Evolutionary conservation across 345 rosid species (phyloP).

Genomic region (Gossypium sturtianum): DNA sequence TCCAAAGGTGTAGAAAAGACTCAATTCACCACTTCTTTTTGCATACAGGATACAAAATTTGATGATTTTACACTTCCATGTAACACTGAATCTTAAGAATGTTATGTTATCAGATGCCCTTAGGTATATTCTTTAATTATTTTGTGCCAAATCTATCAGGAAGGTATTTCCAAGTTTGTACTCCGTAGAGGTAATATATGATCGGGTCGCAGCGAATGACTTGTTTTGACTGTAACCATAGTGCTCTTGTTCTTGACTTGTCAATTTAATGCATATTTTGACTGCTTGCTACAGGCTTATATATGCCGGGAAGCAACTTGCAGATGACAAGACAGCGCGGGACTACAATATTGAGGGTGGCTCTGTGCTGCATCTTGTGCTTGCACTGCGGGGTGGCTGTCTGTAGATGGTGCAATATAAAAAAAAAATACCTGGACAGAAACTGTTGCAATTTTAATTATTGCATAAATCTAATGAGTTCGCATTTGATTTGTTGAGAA

Average conservation of each 20-base stretch:
- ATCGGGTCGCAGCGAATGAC: neutral
- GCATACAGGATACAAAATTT: neutral
- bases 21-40: neutral
- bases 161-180: neutral
- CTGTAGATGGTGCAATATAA: neutral
- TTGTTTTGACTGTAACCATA: neutral
- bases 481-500: neutral
- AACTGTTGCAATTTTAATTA: neutral
- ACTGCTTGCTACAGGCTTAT: slow-evolving; percentile 65
- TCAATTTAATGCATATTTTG: slow-evolving; percentile 50
- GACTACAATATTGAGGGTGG: slow-evolving; percentile 96
- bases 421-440: neutral
- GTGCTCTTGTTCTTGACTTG: slow-evolving; percentile 26
- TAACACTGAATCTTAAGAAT: neutral
- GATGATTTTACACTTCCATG: neutral
- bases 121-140: neutral
- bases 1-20: neutral
- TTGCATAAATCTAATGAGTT: neutral
- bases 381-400: slow-evolving; percentile 84
- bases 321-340: slow-evolving; percentile 85
- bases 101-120: neutral
- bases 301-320: slow-evolving; percentile 92
- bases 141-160: neutral
- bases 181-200: neutral
- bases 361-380: slow-evolving; percentile 95